Conservation (phyloP, 768 basidiomycete species). For the Trametes coccinea region DNA sequence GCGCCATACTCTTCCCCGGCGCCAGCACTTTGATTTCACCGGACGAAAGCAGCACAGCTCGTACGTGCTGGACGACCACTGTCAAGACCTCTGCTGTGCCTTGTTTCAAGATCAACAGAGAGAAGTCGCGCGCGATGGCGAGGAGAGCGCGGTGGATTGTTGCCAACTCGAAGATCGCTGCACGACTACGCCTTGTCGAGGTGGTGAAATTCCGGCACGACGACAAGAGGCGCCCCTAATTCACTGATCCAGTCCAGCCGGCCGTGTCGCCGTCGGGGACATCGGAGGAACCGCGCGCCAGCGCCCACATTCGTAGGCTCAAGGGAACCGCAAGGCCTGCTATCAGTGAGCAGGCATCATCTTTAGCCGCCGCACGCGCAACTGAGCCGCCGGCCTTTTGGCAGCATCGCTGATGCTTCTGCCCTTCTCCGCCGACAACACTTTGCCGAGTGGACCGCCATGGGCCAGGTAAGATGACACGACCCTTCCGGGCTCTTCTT, state of each 20-base stretch:
- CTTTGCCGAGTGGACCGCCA: neutral
- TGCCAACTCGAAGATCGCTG: too few relatives aligned
- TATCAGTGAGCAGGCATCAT: neutral
- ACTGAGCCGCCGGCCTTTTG: slow-evolving; percentile 1
- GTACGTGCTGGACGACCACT: neutral
- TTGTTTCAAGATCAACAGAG: neutral
- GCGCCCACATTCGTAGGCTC: neutral
- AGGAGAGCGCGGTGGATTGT: neutral
- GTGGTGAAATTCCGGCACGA: too few relatives aligned
- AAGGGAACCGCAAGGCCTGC: neutral
- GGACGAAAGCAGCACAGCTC: neutral
- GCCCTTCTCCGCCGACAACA: neutral
- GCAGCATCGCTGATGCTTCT: neutral
- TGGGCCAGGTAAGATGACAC: too few relatives aligned
- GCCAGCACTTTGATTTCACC: slow-evolving; percentile 3
- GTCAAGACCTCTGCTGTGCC: neutral
- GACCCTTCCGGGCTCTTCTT: neutral
- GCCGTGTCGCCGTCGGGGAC: neutral
- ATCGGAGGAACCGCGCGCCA: neutral
- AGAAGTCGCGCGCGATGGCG: neutral
- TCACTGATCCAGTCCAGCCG: neutral
- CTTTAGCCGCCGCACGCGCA: neutral
- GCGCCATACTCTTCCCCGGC: neutral
- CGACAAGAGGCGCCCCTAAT: neutral
- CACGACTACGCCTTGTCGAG: too few relatives aligned